Conservation (phyloP, 2,329 filamentous ascomycete species). For the Magnaporthales sp. region DNA sequence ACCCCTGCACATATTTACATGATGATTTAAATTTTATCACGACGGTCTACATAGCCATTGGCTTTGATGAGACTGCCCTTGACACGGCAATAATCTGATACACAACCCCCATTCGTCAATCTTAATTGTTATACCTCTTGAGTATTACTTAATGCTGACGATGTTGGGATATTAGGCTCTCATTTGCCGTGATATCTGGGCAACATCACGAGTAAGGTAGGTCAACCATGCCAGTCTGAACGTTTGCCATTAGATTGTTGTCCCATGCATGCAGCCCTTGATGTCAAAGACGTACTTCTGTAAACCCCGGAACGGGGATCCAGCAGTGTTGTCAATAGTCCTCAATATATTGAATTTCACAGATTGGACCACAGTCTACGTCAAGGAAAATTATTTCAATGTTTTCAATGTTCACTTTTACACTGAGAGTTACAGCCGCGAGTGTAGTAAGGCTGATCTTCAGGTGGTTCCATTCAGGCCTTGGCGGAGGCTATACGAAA, state of each 20-base stretch:
- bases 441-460: background rate
- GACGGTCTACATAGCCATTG: constrained; percentile 76
- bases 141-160: background rate
- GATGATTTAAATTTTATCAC: constrained; percentile 70
- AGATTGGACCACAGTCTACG: background rate
- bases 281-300: too few relatives aligned
- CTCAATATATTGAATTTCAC: background rate
- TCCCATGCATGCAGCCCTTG: too few relatives aligned
- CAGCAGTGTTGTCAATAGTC: too few relatives aligned
- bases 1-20: constrained; percentile 32
- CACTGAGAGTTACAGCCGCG: too few relatives aligned
- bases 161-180: background rate
- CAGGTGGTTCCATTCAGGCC: background rate
- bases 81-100: constrained; percentile 48
- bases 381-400: background rate
- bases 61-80: constrained; percentile 75
- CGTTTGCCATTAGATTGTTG: background rate
- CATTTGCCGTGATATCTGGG: background rate
- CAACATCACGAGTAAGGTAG: background rate
- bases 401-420: too few relatives aligned
- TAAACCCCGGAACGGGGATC: too few relatives aligned
- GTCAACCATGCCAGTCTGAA: background rate
- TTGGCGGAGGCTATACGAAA: background rate
- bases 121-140: constrained; percentile 1
- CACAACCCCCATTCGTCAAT: background rate